A percentile compares a stretch with the other conserved stretches of the same genome.
Conservation (phyloP, 1,284 basidiomycete species). For the Gomphus sp. region DNA sequence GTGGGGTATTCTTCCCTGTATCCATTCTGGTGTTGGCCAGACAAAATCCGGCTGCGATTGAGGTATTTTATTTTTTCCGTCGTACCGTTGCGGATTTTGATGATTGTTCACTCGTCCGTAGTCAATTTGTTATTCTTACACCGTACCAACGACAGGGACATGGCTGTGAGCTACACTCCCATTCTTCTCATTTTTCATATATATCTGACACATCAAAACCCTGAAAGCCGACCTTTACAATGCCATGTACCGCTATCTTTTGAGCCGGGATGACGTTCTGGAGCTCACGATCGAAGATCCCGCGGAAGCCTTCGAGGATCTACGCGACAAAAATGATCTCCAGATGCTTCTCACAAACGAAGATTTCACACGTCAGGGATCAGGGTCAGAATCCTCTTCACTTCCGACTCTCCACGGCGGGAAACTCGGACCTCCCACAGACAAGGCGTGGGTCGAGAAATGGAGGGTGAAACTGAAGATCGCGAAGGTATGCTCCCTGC, state of each 20-base stretch:
- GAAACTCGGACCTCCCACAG: constrained; percentile 67
- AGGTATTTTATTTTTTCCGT: constrained; percentile 39
- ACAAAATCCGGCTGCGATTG: constrained; percentile 74
- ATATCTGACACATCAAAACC: constrained; percentile 5
- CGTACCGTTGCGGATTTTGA: too few relatives aligned
- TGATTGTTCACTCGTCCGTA: constrained; percentile 19
- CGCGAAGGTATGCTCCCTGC: constrained; percentile 50
- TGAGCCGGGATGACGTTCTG: constrained; percentile 58
- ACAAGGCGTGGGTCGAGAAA: constrained; percentile 72
- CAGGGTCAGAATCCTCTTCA: constrained; percentile 32
- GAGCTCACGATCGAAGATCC: constrained; percentile 97
- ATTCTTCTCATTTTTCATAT: neutral
- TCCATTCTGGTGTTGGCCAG: constrained; percentile 90
- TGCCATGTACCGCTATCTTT: constrained; percentile 74
- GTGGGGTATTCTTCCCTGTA: constrained; percentile 88
- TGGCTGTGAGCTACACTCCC: constrained; percentile 59
- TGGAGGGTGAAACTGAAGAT: constrained; percentile 83
- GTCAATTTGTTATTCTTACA: constrained; percentile 91
- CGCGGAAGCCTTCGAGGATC: constrained; percentile 90
- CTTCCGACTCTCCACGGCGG: constrained; percentile 43
- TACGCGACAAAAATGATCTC: constrained; percentile 89
- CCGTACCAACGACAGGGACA: constrained; percentile 89
- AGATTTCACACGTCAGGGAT: constrained; percentile 59
- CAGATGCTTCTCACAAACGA: constrained; percentile 63
- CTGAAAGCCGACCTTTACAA: constrained; percentile 75